Evolutionary conservation across 306 rosid species (phyloP).

Genomic region (Lathyrus sativus): DNA sequence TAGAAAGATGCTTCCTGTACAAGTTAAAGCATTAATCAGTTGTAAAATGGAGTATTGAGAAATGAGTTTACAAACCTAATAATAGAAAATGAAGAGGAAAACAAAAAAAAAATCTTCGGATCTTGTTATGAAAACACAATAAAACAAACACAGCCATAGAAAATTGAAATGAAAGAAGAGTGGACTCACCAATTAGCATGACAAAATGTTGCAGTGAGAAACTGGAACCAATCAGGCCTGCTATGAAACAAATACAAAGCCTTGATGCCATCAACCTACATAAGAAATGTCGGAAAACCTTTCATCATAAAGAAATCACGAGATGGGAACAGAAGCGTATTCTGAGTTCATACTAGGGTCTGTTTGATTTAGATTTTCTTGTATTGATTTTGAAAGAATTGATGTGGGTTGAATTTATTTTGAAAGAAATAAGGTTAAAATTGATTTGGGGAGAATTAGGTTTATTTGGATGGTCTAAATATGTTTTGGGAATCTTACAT

Average conservation of each 20-base stretch:
- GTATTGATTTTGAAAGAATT: constrained; percentile 1
- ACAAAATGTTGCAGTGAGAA: constrained; percentile 90
- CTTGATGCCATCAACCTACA: constrained; percentile 63
- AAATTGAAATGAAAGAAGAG: constrained; percentile 25
- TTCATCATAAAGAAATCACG: constrained; percentile 22
- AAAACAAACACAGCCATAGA: not conserved
- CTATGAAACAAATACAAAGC: constrained; percentile 73
- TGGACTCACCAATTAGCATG: constrained; percentile 89
- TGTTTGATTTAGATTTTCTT: not conserved
- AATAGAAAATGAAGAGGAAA: not conserved
- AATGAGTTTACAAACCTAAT: not conserved
- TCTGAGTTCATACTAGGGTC: not conserved
- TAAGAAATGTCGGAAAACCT: constrained; percentile 17
- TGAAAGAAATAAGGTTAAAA: not conserved
- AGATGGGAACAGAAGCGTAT: constrained; percentile 14
- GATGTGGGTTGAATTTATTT: not conserved
- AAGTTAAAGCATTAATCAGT: constrained; percentile 37
- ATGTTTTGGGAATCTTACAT: too few relatives aligned
- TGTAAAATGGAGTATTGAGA: constrained; percentile 29
- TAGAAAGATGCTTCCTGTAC: constrained; percentile 94
- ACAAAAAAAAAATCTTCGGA: not conserved
- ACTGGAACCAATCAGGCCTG: constrained; percentile 88
- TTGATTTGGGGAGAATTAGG: not conserved
- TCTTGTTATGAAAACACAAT: not conserved
- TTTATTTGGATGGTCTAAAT: too few relatives aligned